Base-by-base conservation (phyloP, 2,329 filamentous ascomycete species). In the Phyllosticta citrichinensis region DNA sequence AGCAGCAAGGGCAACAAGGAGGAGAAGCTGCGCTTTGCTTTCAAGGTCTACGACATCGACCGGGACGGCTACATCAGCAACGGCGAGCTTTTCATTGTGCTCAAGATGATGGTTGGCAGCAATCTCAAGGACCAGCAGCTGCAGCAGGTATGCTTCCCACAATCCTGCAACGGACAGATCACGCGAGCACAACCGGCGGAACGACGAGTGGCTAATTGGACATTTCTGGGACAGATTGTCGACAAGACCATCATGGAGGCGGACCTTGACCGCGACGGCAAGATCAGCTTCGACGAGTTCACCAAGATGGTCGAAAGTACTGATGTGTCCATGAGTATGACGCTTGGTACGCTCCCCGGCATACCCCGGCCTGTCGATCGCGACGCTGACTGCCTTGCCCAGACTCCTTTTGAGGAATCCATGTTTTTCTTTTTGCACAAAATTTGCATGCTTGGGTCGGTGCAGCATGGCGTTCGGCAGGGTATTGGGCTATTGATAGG, bases 161-260 rank as follows among this genome's bases (percentile, higher is more conserved):
- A 17, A 11, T 5, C 6, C 2, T 22, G 22, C 22, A 22, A 17
- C 33, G 33, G 5, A 11, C 5, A 14, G 33, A 14, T 40, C 33
- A 40, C 33, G 33, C 33, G 6, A 14, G 11, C 30, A 20, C 19
- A 27, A 24, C 17, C 10, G 35, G n/a, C 17, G 20, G 50, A 4
- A 47, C 22, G 14, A n/a, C 17, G 14, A 17, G 33, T 2, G 62
- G 62, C 65, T 69, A 58, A 68, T 56, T 35, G 4, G 12, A n/a
- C 27, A 8, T 40, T 3, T 35, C 17, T 22, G 35, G 19, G 51
- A 27, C 55, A 86, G 84, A 99, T 99, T 74, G 94, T 99, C 68
- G 94, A 99, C 80, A 99, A 99, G 85, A 99, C 94, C 63, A 97
- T 99, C 74, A 97, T 97, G 94, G 94, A 99, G 80, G 94, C 94